phyloP scores from a whole-genome alignment of 306 rosid genomes.

The Leucaena leucocephala region DNA sequence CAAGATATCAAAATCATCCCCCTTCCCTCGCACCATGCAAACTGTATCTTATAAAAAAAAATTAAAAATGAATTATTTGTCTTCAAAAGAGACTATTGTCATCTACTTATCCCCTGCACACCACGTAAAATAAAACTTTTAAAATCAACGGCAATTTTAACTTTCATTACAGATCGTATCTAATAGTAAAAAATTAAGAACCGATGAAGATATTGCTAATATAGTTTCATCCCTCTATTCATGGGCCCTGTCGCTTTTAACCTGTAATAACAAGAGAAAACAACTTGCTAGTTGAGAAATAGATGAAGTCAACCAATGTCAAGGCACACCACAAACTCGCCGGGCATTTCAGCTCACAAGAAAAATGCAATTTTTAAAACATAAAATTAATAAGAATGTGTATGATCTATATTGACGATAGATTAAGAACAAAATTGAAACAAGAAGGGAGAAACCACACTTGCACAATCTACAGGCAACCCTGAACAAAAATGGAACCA shows the following conservation, averaged over 20 bases:
- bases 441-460: conserved; percentile 18
- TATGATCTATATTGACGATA: conserved; percentile 23
- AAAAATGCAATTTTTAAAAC: not conserved
- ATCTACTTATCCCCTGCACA: not conserved
- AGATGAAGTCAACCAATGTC: not conserved
- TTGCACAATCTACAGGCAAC: conserved; percentile 4
- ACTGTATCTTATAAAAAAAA: too few relatives aligned
- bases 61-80: not conserved
- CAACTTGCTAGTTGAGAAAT: not conserved
- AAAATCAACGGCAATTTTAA: too few relatives aligned
- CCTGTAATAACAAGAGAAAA: too few relatives aligned
- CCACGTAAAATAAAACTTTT: not conserved
- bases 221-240: not conserved
- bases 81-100: not conserved
- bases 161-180: too few relatives aligned
- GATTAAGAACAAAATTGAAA: conserved; percentile 29
- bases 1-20: too few relatives aligned
- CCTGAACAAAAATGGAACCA: conserved; percentile 36
- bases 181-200: not conserved
- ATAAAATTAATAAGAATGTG: not conserved
- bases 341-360: not conserved
- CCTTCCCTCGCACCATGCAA: too few relatives aligned
- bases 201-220: not conserved
- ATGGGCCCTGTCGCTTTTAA: not conserved
- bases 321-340: not conserved